Evolutionary conservation across 441 rosid species (phyloP).

Genomic region (Eutrema salsugineum): DNA sequence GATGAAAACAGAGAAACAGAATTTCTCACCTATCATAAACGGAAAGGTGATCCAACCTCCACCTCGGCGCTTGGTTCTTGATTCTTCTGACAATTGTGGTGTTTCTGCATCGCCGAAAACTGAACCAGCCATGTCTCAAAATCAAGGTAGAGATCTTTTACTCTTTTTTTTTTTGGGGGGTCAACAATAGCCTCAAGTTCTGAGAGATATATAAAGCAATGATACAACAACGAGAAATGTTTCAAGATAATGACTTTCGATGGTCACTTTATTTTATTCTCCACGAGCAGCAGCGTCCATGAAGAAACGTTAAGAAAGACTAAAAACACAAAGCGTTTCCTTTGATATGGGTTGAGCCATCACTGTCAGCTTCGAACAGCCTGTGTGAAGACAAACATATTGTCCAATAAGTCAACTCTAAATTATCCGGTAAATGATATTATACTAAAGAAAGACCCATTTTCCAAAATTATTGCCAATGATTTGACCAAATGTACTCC

Average conservation of each 20-base stretch:
- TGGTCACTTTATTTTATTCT: constrained; percentile 8
- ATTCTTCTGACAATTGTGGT: constrained; percentile 2
- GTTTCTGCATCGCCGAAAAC: constrained; percentile 19
- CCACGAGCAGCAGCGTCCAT: constrained; percentile 24
- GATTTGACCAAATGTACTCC: background rate
- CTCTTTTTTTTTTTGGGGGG: background rate
- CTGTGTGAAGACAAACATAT: constrained; percentile 4
- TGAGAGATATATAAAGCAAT: constrained; percentile 9
- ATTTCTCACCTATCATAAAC: constrained; percentile 29
- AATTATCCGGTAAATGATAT: constrained; percentile 7
- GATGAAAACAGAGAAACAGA: constrained; percentile 13
- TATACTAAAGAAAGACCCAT: constrained; percentile 7
- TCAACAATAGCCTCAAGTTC: background rate
- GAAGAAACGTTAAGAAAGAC: background rate
- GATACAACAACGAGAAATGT: background rate
- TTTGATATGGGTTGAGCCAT: constrained; percentile 14
- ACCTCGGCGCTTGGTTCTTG: constrained; percentile 5
- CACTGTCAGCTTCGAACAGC: constrained; percentile 22
- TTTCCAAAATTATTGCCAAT: constrained; percentile 12
- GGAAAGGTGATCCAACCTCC: constrained; percentile 45
- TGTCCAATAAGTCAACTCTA: constrained; percentile 20
- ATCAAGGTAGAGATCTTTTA: background rate
- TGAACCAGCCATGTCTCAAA: constrained; percentile 21
- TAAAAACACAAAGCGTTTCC: background rate
- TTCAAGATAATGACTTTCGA: background rate